Conservation (phyloP, 345 rosid species). For the Eucalyptus polyanthemos region DNA sequence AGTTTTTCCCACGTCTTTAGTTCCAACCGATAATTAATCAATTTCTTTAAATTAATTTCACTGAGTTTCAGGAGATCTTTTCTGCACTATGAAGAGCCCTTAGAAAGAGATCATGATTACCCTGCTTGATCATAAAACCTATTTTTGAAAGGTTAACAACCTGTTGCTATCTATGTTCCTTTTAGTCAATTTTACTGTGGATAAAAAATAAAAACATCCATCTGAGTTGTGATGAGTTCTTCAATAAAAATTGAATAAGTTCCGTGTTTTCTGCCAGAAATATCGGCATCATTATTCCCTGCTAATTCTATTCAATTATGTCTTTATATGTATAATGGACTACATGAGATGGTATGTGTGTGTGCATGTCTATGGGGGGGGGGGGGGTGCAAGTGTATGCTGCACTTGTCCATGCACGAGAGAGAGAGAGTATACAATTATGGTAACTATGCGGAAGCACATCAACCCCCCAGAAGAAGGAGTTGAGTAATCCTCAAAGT, state of each 20-base stretch:
- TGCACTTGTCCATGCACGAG: not conserved
- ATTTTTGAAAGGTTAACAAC: not conserved
- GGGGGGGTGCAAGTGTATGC: not conserved
- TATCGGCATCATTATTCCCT: not conserved
- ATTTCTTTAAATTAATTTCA: not conserved
- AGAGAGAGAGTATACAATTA: slow-evolving; percentile 26
- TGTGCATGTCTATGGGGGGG: not conserved
- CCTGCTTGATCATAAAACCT: not conserved
- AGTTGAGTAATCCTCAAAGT: slow-evolving; percentile 31
- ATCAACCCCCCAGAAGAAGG: slow-evolving; percentile 45
- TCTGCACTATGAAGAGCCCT: not conserved
- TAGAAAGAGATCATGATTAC: not conserved
- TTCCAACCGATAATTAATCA: not conserved
- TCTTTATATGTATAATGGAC: not conserved
- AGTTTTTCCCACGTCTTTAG: not conserved
- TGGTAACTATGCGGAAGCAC: slow-evolving; percentile 60
- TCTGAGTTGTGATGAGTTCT: not conserved
- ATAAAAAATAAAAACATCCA: not conserved
- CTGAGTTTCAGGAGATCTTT: not conserved
- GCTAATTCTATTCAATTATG: not conserved
- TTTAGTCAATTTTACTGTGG: not conserved
- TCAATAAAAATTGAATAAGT: not conserved
- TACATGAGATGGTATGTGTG: not conserved
- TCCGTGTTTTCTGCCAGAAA: not conserved
- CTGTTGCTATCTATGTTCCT: not conserved